Evolutionary conservation across 345 rosid genomes (phyloP).

Genomic region (Citrus hindsii): DNA sequence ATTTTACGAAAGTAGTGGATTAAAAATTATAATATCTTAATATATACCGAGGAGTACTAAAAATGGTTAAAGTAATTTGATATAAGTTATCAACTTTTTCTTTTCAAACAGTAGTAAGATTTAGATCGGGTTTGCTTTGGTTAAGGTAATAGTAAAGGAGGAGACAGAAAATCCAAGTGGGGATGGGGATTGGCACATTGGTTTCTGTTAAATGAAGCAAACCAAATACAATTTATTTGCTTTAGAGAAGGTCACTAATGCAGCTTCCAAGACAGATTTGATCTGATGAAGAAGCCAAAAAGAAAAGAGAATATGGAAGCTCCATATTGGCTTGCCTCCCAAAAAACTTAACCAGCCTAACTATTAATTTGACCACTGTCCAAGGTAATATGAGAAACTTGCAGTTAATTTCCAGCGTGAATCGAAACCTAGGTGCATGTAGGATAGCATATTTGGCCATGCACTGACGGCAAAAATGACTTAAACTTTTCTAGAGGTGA

Average conservation of each 20-base stretch:
- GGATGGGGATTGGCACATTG: constrained; percentile 14
- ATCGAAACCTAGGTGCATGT: background rate
- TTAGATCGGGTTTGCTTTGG: background rate
- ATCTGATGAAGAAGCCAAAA: background rate
- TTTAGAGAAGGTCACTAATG: background rate
- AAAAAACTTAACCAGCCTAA: background rate
- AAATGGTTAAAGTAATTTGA: background rate
- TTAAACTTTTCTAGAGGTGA: background rate
- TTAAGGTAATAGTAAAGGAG: constrained; percentile 1
- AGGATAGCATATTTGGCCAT: background rate
- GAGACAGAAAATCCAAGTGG: constrained; percentile 29
- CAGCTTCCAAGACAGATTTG: constrained; percentile 6
- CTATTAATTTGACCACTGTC: background rate
- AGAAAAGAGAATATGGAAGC: background rate
- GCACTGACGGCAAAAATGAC: background rate
- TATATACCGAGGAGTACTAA: too few relatives aligned
- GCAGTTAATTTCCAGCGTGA: background rate
- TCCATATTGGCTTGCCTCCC: background rate
- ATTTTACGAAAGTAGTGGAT: background rate
- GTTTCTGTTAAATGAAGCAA: constrained; percentile 21
- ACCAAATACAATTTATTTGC: background rate
- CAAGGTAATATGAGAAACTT: background rate
- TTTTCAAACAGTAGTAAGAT: background rate
- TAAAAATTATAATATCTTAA: too few relatives aligned
- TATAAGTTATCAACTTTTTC: background rate